Evolutionary conservation across 306 rosid genomes (phyloP).

Genomic region (Alnus rubra): DNA sequence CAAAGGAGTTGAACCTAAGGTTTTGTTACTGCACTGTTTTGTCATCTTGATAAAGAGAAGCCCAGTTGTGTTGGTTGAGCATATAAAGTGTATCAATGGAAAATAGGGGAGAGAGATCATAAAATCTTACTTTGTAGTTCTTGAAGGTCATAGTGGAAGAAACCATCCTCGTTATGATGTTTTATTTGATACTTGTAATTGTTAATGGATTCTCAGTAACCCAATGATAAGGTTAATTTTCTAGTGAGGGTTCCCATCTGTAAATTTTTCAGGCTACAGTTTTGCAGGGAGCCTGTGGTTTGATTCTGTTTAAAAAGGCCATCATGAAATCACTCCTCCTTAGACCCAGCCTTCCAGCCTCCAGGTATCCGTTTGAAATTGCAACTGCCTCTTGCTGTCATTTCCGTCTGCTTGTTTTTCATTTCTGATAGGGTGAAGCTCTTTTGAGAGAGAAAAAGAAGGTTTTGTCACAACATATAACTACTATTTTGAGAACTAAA

Average conservation of each 20-base stretch:
- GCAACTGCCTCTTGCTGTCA: too few relatives aligned
- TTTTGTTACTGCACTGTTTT: not conserved
- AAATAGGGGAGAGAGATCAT: too few relatives aligned
- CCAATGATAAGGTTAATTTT: not conserved
- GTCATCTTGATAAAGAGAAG: not conserved
- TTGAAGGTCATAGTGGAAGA: not conserved
- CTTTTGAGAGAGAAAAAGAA: not conserved
- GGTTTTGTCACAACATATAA: not conserved
- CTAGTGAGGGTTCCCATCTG: not conserved
- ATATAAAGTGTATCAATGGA: too few relatives aligned
- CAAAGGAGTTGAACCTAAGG: not conserved
- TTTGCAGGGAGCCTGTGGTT: not conserved
- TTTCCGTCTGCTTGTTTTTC: not conserved
- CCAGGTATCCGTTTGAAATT: not conserved
- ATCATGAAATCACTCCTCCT: not conserved
- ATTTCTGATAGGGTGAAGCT: not conserved
- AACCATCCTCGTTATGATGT: not conserved
- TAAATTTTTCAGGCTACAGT: not conserved
- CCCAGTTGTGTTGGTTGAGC: not conserved
- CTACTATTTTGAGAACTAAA: too few relatives aligned
- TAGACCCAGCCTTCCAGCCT: not conserved
- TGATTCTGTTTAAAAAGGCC: not conserved
- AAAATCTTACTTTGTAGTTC: not conserved
- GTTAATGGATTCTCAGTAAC: not conserved
- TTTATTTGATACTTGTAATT: not conserved